These are phyloP conservation scores for Raphanus hybrid DNA, from an alignment of 441 rosid species.

Conservation along the genomic window DNA sequence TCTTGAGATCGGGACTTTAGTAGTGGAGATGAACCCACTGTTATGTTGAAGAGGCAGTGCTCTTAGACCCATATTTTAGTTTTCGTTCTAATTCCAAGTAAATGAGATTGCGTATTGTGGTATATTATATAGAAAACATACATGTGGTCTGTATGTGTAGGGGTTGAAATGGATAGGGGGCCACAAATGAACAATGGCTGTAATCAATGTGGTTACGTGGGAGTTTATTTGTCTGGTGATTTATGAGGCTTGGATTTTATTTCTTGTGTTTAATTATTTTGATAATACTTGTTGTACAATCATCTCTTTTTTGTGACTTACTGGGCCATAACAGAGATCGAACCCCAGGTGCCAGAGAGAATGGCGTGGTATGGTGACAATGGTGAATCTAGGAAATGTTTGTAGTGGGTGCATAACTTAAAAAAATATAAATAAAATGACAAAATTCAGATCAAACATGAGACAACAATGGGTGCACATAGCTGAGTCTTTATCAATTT, in stretches of 20 bases:
- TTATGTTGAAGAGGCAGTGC: slow-evolving; percentile 42
- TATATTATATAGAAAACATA: neutral
- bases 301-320: no score
- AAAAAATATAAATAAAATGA: no score
- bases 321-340: no score
- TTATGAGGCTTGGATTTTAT: slow-evolving; percentile 5
- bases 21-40: slow-evolving; percentile 32
- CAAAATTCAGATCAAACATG: no score
- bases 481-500: no score
- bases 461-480: no score
- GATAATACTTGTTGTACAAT: neutral
- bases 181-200: slow-evolving; percentile 40
- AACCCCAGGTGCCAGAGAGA: no score
- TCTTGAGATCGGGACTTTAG: slow-evolving; percentile 32
- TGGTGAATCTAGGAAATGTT: no score
- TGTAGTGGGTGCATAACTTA: no score
- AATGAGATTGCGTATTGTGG: neutral
- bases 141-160: slow-evolving; percentile 28
- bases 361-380: no score
- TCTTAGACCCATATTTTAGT: slow-evolving; percentile 36
- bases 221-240: slow-evolving; percentile 37
- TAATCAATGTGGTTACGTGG: slow-evolving; percentile 42
- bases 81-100: neutral
- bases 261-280: neutral
- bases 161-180: slow-evolving; percentile 2